These are phyloP conservation scores for Cenchrus americanus DNA, from an alignment of 176 grass and related monocot species.

Conservation along the genomic window DNA sequence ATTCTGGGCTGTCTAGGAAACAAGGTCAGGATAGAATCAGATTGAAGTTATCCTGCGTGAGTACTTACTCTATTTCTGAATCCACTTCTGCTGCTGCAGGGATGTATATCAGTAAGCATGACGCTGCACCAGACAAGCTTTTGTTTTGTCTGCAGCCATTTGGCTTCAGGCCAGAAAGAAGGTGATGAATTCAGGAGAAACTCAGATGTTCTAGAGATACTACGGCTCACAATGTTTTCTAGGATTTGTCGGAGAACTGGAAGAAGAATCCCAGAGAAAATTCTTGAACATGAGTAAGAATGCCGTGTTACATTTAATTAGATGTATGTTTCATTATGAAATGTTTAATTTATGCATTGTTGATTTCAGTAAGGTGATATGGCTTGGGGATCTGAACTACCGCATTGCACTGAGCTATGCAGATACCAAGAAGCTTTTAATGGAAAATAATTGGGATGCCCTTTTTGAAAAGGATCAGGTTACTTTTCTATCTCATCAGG, in stretches of 20 bases:
- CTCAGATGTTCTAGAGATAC: conserved; percentile 78
- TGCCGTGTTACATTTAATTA: conserved; percentile 15
- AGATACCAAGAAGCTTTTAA: conserved; percentile 65
- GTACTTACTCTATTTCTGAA: conserved; percentile 39
- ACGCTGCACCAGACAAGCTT: conserved; percentile 86
- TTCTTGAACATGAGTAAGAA: conserved; percentile 92
- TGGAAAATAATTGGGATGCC: conserved; percentile 78
- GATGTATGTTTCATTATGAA: conserved; percentile 22
- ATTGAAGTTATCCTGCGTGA: conserved; percentile 26
- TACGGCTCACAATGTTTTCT: conserved; percentile 77
- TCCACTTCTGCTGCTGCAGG: conserved; percentile 51
- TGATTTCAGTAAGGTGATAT: conserved; percentile 74
- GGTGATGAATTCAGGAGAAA: conserved; percentile 89
- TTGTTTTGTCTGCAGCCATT: conserved; percentile 93
- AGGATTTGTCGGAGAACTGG: conserved; percentile 69
- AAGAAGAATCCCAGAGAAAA: conserved; percentile 75
- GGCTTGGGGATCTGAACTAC: conserved; percentile 96
- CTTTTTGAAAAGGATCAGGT: conserved; percentile 93
- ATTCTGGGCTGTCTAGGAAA: conserved; percentile 92
- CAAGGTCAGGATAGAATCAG: conserved; percentile 62
- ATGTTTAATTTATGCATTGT: conserved; percentile 36
- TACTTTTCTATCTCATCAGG: conserved; percentile 31
- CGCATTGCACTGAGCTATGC: conserved; percentile 77
- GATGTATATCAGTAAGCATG: conserved; percentile 95
- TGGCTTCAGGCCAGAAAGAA: conserved; percentile 96